Evolutionary conservation across 176 grass and related monocot species (phyloP).

Genomic region (Paspalum notatum): DNA sequence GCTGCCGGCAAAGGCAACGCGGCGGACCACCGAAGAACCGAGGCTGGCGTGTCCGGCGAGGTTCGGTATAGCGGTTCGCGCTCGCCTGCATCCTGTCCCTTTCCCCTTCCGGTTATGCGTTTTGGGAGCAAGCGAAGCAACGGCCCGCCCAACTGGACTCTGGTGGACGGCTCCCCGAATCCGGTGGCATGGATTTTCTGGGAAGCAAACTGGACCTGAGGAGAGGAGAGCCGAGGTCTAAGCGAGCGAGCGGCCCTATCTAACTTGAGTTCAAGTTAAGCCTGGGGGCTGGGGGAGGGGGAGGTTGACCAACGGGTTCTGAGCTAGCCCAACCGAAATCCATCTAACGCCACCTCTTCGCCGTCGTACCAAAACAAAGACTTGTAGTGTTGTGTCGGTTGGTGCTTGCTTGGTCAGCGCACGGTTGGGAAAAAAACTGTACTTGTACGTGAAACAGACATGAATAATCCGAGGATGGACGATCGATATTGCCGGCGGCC

Average conservation of each 20-base stretch:
- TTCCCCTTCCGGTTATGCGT: not conserved
- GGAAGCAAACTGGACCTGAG: conserved; percentile 28
- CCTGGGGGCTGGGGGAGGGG: not conserved
- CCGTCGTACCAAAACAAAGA: not conserved
- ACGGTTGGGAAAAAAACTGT: not conserved
- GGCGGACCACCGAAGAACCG: not conserved
- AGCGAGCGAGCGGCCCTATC: conserved; percentile 26
- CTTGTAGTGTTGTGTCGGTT: too few species aligned
- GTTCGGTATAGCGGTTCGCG: conserved; percentile 46
- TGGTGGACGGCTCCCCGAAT: not conserved
- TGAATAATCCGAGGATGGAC: not conserved
- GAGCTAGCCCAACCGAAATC: conserved; percentile 6
- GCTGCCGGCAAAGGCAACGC: conserved; percentile 15
- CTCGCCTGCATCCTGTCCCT: conserved; percentile 26
- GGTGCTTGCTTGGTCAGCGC: not conserved
- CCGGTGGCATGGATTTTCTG: conserved; percentile 20
- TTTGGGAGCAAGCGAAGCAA: not conserved
- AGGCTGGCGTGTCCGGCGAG: conserved; percentile 10
- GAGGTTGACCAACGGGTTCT: conserved; percentile 28
- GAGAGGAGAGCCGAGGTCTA: not conserved
- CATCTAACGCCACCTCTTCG: not conserved
- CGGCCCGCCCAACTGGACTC: not conserved
- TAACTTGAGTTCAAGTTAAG: conserved; percentile 36
- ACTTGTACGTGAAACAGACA: too few species aligned
- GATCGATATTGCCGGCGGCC: not conserved